Conservation (phyloP, 2,329 filamentous ascomycete species). For the Phaeoacremonium minimum region DNA sequence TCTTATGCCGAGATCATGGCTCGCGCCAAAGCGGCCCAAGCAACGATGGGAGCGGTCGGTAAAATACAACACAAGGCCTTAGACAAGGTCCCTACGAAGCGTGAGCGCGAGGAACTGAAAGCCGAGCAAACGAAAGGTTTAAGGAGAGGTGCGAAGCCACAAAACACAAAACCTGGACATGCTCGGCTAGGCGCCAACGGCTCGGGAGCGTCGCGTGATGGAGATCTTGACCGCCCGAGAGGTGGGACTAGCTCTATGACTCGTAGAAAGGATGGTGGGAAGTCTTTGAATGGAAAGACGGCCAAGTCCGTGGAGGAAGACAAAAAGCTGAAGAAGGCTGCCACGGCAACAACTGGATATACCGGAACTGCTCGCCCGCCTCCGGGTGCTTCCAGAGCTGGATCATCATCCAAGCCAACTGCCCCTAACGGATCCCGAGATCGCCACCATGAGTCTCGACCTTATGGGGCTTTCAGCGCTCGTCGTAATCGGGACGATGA, state of each 20-base stretch:
- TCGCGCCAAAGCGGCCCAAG: slow-evolving; percentile 63
- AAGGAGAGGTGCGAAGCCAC: slow-evolving; percentile 12
- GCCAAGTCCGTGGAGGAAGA: slow-evolving; percentile 30
- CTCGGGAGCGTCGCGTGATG: no score
- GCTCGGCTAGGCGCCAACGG: no score
- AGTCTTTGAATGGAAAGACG: slow-evolving; percentile 3
- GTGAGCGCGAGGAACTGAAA: slow-evolving; percentile 43
- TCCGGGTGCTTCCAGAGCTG: slow-evolving; percentile 22
- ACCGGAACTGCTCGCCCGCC: slow-evolving; percentile 60
- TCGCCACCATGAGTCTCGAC: slow-evolving; percentile 13
- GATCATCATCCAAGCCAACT: no score
- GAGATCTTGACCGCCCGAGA: no score
- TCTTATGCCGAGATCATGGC: slow-evolving; percentile 73
- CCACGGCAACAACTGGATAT: slow-evolving; percentile 59
- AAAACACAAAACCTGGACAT: no score
- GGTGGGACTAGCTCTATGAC: no score
- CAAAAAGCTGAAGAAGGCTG: slow-evolving; percentile 60
- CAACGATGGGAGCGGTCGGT: slow-evolving; percentile 56
- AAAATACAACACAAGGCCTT: slow-evolving; percentile 72
- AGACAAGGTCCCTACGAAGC: slow-evolving; percentile 57
- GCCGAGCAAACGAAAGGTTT: slow-evolving; percentile 30
- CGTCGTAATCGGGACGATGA: slow-evolving; percentile 46
- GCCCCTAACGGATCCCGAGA: no score
- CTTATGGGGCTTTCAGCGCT: slow-evolving; percentile 24
- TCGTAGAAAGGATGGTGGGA: no score